Evolutionary conservation across 179 eudicot species (phyloP).

Genomic region (Corrigiola litoralis): DNA sequence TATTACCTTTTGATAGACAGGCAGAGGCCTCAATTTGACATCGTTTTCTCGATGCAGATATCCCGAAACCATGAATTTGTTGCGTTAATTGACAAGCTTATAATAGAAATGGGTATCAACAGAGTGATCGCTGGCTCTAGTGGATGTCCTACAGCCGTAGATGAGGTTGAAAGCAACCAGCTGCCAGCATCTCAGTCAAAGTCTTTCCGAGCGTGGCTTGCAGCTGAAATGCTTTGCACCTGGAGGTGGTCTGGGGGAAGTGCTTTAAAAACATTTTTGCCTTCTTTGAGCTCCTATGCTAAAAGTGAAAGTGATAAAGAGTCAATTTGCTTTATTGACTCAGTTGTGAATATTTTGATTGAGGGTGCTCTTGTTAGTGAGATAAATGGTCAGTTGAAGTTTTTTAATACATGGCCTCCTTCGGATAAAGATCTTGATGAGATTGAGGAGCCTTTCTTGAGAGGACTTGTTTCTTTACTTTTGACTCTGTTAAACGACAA

Average conservation of each 20-base stretch:
- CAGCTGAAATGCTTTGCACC: constrained; percentile 85
- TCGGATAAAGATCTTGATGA: constrained; percentile 54
- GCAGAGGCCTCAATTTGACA: background rate
- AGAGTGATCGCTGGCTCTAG: constrained; percentile 47
- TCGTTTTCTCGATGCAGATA: constrained; percentile 41
- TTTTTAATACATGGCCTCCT: constrained; percentile 46
- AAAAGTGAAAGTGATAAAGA: constrained; percentile 27
- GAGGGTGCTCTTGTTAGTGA: constrained; percentile 83
- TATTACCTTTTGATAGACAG: too few relatives aligned
- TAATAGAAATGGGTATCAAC: constrained; percentile 54
- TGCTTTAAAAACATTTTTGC: constrained; percentile 66
- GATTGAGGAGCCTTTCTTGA: constrained; percentile 65
- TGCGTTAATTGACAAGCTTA: constrained; percentile 68
- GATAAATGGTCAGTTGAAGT: constrained; percentile 37
- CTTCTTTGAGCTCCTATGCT: constrained; percentile 43
- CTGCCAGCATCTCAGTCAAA: constrained; percentile 25
- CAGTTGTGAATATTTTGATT: constrained; percentile 54
- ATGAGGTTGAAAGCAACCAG: constrained; percentile 27
- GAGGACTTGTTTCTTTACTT: constrained; percentile 68
- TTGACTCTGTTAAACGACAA: constrained; percentile 45
- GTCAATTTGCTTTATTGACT: constrained; percentile 35
- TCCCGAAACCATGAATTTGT: constrained; percentile 40
- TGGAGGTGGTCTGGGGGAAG: constrained; percentile 92
- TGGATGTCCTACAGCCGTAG: constrained; percentile 18
- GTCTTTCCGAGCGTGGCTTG: constrained; percentile 79